Conservation (phyloP, 2,329 filamentous ascomycete species). For the Colletotrichum navitas region DNA sequence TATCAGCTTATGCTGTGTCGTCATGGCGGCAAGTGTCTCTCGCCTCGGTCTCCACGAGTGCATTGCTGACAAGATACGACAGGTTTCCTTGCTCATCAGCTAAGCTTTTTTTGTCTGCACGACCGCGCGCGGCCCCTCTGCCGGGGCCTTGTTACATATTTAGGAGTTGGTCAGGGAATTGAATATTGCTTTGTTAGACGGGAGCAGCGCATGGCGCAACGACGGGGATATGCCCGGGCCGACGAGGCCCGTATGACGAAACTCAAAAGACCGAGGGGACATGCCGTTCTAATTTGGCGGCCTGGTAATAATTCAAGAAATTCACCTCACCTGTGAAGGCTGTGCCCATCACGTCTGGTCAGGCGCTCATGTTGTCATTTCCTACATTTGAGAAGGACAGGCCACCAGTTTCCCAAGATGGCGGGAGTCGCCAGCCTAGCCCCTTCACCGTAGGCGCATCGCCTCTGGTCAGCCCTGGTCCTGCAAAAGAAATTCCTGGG, state of each 20-base stretch:
- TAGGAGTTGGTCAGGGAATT: slow-evolving; percentile 39
- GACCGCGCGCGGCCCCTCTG: slow-evolving; percentile 14
- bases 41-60: neutral
- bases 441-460: neutral
- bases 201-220: slow-evolving; percentile 24
- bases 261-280: slow-evolving; percentile 1
- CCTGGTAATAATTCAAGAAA: slow-evolving; percentile 27
- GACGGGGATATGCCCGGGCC: slow-evolving; percentile 4
- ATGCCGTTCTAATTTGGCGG: neutral
- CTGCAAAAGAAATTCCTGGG: neutral
- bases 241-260: slow-evolving; percentile 10
- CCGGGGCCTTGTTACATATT: slow-evolving; percentile 25
- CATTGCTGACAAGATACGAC: slow-evolving; percentile 1
- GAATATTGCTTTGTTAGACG: slow-evolving; percentile 33
- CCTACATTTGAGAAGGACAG: neutral
- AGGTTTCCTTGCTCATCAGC: slow-evolving; percentile 38
- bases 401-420: too few relatives aligned
- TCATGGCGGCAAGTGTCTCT: slow-evolving; percentile 83
- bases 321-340: neutral
- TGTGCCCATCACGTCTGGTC: neutral
- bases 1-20: slow-evolving; percentile 90
- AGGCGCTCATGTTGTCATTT: neutral
- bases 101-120: slow-evolving; percentile 11
- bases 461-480: neutral
- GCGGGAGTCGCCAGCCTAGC: neutral